Evolutionary conservation across 805 yeast species (phyloP), one percentile per base, ranked within the genome.

Genomic region (Yarrowia sp.): DNA sequence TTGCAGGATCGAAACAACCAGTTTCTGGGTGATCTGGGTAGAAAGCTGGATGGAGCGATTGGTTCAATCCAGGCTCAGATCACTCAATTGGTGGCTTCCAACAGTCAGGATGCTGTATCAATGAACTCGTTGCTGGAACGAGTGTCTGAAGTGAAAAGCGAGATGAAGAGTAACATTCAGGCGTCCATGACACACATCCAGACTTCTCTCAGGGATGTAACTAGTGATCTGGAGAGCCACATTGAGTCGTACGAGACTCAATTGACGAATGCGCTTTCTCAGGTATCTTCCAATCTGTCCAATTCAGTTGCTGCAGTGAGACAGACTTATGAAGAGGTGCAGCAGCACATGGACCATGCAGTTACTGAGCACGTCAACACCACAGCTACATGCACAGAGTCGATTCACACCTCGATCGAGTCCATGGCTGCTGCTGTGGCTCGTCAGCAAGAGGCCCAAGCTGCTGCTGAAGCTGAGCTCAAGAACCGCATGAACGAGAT

Each of bases 61-160:
- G 31, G 38, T 15, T 55, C 61, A 7, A 55, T 55, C 8, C 61
- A 55, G 18, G 15, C 31, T 3, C 61, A 55, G n/a, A 55, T 55
- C 8, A 15, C 28, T 1, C 47, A 41, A 3, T 4, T 55, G 38
- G 31, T 55, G 3, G 17, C 41, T 2, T 39, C 61, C 7, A 55
- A 31, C 47, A 9, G 17, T 8, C 61, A 55, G 15, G 61, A 55
- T 41, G 47, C 47, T 6, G 28, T n/a, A 6, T 28, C 47, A 11
- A 55, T 41, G 61, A 14, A 22, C 8, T 39, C 61, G 3, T n/a
- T 55, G 17, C n/a, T 55, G 36, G 10, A 31, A 1, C 7, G 13
- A 11, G 47, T 55, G 13, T 36, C 31, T 2, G n/a, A 28, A 0
- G 61, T 55, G 3, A 55, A 55, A 31, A 13, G 31, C 3, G 61